Evolutionary conservation across 108 stramenopile genomes (phyloP), one percentile per base, ranked within the genome.

Genomic region (Pseudonitzschia delicatissima): DNA sequence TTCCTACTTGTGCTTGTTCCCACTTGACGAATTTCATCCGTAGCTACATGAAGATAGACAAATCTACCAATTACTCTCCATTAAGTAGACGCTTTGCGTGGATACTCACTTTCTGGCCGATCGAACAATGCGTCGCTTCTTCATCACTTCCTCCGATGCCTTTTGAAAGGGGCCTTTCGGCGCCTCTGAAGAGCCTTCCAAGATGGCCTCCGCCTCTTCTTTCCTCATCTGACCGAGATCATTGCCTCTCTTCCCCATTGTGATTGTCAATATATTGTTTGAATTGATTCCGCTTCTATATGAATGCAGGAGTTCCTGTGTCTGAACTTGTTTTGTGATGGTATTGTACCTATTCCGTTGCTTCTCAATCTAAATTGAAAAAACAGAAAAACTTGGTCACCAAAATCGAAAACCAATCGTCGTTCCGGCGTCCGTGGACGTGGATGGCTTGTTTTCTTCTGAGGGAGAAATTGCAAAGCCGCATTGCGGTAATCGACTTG

Each of bases 121-220:
- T 55, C 53, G 11, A 18, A 55, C n/a, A 12, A 55, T 55, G 28
- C 29, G 28, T 55, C 53, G 28, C 8, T 27, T 55, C n/a, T 55
- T 55, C 53, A 55, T 55, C 4, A 55, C 53, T 3, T 55, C 53
- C n/a, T 8, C 53, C 11, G 53, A 55, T 27, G 53, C 53, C 11
- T 55, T 55, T 55, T 23, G 26, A 29, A 55, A 55, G 8, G 53
- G 53, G 12, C 53, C 53, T 27, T 6, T 55, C 13, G 53, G 53
- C 2, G 13, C 53, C 23, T 55, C 53, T 1, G 53, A 17, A 5
- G 33, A 31, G 0, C n/a, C 21, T 33, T 27, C 31, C 53, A 34
- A 15, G 3, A n/a, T 28, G 5, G 29, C 53, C 29, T 55, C 53
- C 0, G 28, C 28, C 4, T 55, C 53, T 27, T 55, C 53, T 55